Evolutionary conservation across 805 yeast species (phyloP).

Genomic region (Sugiyamaella americana): DNA sequence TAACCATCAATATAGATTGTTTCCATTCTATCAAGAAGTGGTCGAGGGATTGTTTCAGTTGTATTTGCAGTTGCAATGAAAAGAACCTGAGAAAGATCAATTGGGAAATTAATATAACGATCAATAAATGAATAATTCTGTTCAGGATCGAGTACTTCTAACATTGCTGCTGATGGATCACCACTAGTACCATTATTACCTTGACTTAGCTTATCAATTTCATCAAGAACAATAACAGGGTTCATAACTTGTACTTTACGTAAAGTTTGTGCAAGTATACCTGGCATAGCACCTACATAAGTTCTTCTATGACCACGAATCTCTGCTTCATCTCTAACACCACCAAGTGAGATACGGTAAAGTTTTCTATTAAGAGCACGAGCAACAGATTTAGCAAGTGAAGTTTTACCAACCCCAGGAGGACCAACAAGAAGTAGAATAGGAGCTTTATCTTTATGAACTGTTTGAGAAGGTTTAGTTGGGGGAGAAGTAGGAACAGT

Average conservation of each 20-base stretch:
- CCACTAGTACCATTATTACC: constrained; percentile 59
- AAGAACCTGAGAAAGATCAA: constrained; percentile 72
- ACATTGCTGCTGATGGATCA: constrained; percentile 83
- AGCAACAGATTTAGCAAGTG: constrained; percentile 78
- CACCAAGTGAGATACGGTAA: constrained; percentile 80
- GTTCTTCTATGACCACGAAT: constrained; percentile 88
- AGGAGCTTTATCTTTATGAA: constrained; percentile 45
- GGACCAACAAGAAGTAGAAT: constrained; percentile 82
- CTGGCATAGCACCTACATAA: constrained; percentile 90
- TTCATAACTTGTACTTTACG: constrained; percentile 72
- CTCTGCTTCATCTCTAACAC: constrained; percentile 83
- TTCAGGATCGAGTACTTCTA: constrained; percentile 87
- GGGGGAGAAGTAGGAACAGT: background rate
- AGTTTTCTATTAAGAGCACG: constrained; percentile 63
- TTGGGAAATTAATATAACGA: constrained; percentile 79
- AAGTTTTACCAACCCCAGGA: constrained; percentile 91
- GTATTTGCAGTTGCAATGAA: constrained; percentile 87
- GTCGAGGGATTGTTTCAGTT: constrained; percentile 61
- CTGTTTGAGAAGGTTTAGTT: constrained; percentile 1
- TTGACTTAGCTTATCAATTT: constrained; percentile 65
- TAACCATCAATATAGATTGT: constrained; percentile 73
- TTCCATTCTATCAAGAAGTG: constrained; percentile 80
- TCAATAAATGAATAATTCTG: constrained; percentile 73
- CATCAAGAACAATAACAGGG: constrained; percentile 79
- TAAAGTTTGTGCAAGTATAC: constrained; percentile 67